Percentiles rank a stretch among this genome's conserved stretches.
phyloP scores from a whole-genome alignment of 1,139 yeast genomes.

The Magnusiomyces magnusii region DNA sequence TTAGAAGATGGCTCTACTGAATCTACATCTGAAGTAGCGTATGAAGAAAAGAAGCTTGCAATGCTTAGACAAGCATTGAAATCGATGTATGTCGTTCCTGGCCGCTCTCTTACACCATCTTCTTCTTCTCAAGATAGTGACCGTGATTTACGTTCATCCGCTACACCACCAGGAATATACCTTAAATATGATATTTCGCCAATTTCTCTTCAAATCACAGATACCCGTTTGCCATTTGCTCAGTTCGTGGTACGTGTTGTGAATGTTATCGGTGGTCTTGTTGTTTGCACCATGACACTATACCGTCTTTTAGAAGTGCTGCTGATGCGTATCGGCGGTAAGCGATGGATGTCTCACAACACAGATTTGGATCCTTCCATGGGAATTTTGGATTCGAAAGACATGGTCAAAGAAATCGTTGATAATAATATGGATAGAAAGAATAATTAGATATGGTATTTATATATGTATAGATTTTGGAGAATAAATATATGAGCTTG shows the following conservation, averaged over 20 bases:
- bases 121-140: constrained; percentile 16
- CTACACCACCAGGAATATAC: constrained; percentile 61
- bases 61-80: neutral
- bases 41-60: constrained; percentile 1
- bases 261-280: constrained; percentile 69
- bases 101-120: neutral
- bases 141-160: constrained; percentile 19
- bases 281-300: constrained; percentile 42
- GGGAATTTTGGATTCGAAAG: constrained; percentile 13
- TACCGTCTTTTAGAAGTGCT: constrained; percentile 27
- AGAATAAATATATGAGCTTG: too few species aligned
- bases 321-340: constrained; percentile 26
- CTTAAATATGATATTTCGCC: constrained; percentile 88
- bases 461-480: too few species aligned
- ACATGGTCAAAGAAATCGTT: neutral
- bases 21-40: neutral
- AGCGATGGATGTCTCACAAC: constrained; percentile 9
- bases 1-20: neutral
- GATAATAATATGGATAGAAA: neutral
- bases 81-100: neutral
- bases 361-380: constrained; percentile 10
- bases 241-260: constrained; percentile 72
- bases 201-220: constrained; percentile 59
- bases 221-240: constrained; percentile 64
- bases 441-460: neutral